phyloP scores from a whole-genome alignment of 2,329 filamentous ascomycete genomes.

The Exserohilum turcica region DNA sequence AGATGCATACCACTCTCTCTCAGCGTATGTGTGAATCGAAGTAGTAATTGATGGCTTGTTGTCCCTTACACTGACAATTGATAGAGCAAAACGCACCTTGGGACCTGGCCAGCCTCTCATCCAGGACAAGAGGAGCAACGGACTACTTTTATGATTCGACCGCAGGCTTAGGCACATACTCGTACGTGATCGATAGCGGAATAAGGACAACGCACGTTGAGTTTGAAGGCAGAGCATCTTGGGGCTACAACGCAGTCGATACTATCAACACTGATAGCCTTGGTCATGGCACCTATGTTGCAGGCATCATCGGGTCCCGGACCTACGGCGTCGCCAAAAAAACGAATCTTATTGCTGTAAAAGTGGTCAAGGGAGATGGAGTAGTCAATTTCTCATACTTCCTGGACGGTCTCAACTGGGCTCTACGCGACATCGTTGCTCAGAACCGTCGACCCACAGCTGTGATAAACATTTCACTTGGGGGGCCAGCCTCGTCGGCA shows the following conservation, averaged over 20 bases:
- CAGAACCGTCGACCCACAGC: slow-evolving; percentile 33
- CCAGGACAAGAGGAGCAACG: slow-evolving; percentile 18
- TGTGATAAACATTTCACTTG: slow-evolving; percentile 49
- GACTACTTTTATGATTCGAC: slow-evolving; percentile 35
- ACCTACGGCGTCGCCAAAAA: slow-evolving; percentile 43
- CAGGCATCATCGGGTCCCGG: slow-evolving; percentile 34
- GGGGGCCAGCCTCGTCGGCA: slow-evolving; percentile 31
- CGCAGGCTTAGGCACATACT: slow-evolving; percentile 30
- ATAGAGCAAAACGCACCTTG: slow-evolving; percentile 27
- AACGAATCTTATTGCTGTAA: slow-evolving; percentile 45
- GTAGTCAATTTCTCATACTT: slow-evolving; percentile 22
- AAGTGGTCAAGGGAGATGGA: slow-evolving; percentile 26
- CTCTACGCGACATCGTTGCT: slow-evolving; percentile 39
- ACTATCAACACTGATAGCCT: slow-evolving; percentile 26
- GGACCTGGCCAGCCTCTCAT: slow-evolving; percentile 41
- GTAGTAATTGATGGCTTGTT: not conserved
- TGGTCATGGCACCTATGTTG: slow-evolving; percentile 44
- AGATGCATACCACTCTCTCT: slow-evolving; percentile 31
- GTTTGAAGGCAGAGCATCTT: slow-evolving; percentile 37
- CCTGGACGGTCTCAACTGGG: slow-evolving; percentile 40
- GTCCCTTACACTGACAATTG: slow-evolving; percentile 1
- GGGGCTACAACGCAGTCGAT: slow-evolving; percentile 37
- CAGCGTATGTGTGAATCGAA: slow-evolving; percentile 22
- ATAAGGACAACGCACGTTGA: slow-evolving; percentile 59
- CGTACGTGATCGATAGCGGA: slow-evolving; percentile 68